Conservation (phyloP, 331 rosid genomes). For the Cydonia oblonga region DNA sequence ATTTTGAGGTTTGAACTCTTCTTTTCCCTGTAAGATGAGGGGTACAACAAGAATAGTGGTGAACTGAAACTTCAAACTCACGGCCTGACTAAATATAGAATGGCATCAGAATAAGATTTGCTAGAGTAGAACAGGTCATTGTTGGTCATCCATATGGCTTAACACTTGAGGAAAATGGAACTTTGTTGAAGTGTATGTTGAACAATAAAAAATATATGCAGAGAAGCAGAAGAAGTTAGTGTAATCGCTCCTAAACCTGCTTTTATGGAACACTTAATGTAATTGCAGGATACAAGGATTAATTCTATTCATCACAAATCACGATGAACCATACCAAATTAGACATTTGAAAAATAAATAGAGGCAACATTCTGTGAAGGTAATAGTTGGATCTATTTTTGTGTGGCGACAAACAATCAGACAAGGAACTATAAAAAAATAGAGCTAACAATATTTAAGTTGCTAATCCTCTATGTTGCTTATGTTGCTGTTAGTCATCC, state of each 20-base stretch:
- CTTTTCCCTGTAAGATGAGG: slow-evolving; percentile 34
- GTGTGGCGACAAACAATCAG: neutral
- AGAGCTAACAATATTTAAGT: neutral
- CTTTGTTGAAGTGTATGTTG: neutral
- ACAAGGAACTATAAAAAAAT: neutral
- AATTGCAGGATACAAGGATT: neutral
- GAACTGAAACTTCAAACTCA: neutral
- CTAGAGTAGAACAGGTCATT: neutral
- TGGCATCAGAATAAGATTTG: neutral
- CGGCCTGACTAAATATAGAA: neutral
- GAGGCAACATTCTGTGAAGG: neutral
- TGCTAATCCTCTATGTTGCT: neutral
- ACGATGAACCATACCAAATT: neutral
- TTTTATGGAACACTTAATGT: neutral
- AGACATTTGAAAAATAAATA: neutral
- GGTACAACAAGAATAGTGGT: neutral
- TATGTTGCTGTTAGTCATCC: neutral
- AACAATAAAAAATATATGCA: neutral
- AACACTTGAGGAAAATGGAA: neutral
- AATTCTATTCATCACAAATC: neutral
- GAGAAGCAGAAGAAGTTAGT: neutral
- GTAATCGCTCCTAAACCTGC: neutral
- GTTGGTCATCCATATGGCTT: neutral
- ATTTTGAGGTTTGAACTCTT: slow-evolving; percentile 19
- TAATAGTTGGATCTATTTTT: neutral